Conservation (phyloP, 345 rosid species). For the Mangifera indica region DNA sequence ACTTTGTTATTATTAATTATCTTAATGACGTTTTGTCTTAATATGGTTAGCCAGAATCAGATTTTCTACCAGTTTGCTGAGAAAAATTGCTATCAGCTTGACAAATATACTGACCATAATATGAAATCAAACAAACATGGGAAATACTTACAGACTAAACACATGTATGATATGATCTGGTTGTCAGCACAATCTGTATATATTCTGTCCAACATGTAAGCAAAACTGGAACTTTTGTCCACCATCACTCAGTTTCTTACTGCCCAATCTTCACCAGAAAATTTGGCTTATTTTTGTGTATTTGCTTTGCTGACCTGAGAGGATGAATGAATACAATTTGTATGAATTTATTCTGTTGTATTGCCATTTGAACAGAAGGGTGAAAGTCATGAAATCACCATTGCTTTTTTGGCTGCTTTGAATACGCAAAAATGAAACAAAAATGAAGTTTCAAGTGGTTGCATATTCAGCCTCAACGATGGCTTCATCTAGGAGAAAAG, state of each 20-base stretch:
- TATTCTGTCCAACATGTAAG: background rate
- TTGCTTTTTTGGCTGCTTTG: background rate
- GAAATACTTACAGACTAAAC: too few species aligned
- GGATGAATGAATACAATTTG: too few species aligned
- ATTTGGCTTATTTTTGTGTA: too few species aligned
- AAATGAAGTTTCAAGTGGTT: background rate
- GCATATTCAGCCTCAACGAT: slow-evolving; percentile 9
- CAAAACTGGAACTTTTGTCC: background rate
- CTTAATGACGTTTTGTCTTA: background rate
- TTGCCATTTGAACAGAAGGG: background rate
- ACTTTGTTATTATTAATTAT: background rate
- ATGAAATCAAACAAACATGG: too few species aligned
- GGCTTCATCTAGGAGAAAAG: background rate
- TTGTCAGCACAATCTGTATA: background rate
- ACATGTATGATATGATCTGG: background rate
- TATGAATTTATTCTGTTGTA: background rate
- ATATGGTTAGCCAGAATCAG: background rate
- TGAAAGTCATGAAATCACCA: too few species aligned
- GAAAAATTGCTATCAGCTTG: too few species aligned
- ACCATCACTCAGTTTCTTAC: slow-evolving; percentile 8
- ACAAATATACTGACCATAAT: too few species aligned
- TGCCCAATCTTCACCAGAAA: too few species aligned
- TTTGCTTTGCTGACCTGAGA: too few species aligned
- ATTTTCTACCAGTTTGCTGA: background rate
- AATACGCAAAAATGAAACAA: too few species aligned